Evolutionary conservation across 2,329 filamentous ascomycete species (phyloP).

Genomic region (Aureobasidium lini): DNA sequence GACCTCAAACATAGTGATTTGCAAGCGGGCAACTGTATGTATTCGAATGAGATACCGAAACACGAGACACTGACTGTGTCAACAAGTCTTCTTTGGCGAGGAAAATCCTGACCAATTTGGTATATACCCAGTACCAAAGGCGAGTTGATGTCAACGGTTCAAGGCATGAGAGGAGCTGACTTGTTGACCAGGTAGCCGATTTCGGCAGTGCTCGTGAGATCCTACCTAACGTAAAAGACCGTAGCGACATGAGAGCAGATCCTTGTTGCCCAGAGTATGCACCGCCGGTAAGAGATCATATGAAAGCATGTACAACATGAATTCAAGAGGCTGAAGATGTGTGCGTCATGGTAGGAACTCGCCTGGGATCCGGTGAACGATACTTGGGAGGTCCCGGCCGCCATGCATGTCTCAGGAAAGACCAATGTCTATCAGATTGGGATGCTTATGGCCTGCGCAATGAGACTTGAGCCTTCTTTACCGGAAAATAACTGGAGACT

Average conservation of each 20-base stretch:
- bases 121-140: background rate
- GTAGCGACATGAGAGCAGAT: background rate
- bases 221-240: background rate
- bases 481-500: background rate
- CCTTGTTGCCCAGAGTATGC: background rate
- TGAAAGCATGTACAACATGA: too few relatives aligned
- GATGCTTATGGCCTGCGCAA: background rate
- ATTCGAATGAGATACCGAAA: too few relatives aligned
- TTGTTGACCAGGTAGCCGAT: background rate
- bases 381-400: background rate
- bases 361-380: background rate
- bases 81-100: background rate
- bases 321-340: too few relatives aligned
- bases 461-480: background rate
- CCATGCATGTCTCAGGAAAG: background rate
- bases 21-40: background rate
- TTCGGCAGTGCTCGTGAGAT: background rate
- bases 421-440: constrained; percentile 3
- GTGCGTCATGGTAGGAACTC: background rate
- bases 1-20: background rate
- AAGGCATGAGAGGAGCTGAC: background rate
- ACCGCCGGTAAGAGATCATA: background rate
- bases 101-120: background rate
- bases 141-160: background rate
- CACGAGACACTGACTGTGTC: too few relatives aligned